Evolutionary conservation across 805 yeast genomes (phyloP), one percentile per base, ranked within the genome.

Genomic region (Kazachstania africana): DNA sequence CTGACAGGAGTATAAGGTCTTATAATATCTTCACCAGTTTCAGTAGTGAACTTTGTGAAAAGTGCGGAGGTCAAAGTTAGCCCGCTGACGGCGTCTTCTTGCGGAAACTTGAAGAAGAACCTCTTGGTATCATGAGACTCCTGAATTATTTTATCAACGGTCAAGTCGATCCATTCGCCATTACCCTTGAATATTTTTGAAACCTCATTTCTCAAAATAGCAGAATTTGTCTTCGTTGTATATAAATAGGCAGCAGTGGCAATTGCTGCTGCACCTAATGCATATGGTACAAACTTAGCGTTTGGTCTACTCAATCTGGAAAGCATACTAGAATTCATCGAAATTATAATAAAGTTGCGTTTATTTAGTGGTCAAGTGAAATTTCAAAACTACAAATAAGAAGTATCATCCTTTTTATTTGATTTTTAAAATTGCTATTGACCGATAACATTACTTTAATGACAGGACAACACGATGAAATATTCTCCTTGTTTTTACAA

Each of bases 1-100:
- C 82, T 70, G 29, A 78, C 68, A 37, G 98, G 98, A 25, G 98
- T 91, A 62, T 77, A 78, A 26, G 85, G 85, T 63, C 95, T 78
- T 41, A 91, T 65, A 31, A 88, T 95, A 50, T 75, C 75, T 60
- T 65, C 72, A 44, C 96, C 97, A 63, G 83, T 82, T 39, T 75
- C 72, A 37, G 88, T 77, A 34, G 75, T 78, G 52, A 64, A 82
- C 65, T 85, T 87, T 59, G 94, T 72, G 55, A 91, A 55, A 27
- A 91, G 55, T 42, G 78, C 73, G 19, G 91, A 81, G 26, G 97
- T 94, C 32, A 78, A 69, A 43, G 68, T 62, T 45, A 85, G 68
- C 22, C 97, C 97, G 19, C 84, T 67, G 13, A 65, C 73, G 37
- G 75, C 71, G 48, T 78, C 87, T 16, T 67, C 55, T 32, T 67